phyloP scores from a whole-genome alignment of 108 stramenopile species.

The Skeletonema menzelii region DNA sequence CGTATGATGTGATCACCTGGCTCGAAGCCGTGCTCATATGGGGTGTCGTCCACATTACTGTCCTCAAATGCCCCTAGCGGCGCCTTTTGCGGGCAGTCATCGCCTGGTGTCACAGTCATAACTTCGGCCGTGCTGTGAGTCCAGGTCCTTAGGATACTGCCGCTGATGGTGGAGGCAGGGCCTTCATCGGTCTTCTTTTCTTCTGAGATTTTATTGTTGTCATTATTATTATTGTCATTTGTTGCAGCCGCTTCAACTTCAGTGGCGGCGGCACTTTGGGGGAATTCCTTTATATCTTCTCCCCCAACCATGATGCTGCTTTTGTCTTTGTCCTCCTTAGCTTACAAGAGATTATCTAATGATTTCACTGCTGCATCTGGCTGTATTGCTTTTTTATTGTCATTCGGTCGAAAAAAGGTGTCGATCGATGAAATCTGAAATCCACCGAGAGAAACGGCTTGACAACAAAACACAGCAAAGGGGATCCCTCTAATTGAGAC shows the following conservation, averaged over 20 bases:
- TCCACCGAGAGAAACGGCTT: no score
- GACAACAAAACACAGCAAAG: no score
- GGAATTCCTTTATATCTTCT: background rate
- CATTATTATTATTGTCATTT: background rate
- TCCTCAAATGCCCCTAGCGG: background rate
- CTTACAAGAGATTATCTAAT: no score
- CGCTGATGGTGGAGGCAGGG: background rate
- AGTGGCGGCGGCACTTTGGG: background rate
- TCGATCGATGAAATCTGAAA: no score
- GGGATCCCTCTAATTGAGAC: no score
- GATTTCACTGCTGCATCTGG: no score
- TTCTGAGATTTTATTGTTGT: background rate
- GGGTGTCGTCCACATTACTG: conserved; percentile 25
- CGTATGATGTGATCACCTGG: conserved; percentile 64
- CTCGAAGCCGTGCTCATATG: conserved; percentile 50
- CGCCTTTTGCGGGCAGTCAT: background rate
- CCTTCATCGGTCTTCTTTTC: conserved; percentile 13
- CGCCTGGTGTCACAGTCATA: background rate
- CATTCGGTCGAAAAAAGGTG: no score
- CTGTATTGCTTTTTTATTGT: no score
- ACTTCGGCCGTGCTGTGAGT: background rate
- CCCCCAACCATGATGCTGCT: background rate
- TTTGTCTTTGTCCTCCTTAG: no score
- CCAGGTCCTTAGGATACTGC: background rate
- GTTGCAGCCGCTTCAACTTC: background rate